phyloP scores from a whole-genome alignment of 768 basidiomycete species.

The Suillus weaverae region DNA sequence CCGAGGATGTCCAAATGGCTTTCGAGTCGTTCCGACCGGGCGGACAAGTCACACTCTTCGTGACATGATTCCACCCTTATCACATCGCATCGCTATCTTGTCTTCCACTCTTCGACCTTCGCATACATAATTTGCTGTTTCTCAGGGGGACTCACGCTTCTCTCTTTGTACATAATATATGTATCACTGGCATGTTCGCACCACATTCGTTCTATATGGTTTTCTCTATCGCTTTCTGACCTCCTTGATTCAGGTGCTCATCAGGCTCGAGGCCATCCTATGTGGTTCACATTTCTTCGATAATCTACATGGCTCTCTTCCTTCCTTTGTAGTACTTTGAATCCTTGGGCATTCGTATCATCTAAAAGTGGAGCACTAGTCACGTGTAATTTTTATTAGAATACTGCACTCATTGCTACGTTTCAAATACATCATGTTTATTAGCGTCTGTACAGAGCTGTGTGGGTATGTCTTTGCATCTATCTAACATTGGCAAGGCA shows the following conservation, averaged over 20 bases:
- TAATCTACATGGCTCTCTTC: conserved; percentile 13
- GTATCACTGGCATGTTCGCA: conserved; percentile 19
- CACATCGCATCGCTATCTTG: conserved; percentile 9
- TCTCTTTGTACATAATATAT: conserved; percentile 15
- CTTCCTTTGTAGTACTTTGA: conserved; percentile 9
- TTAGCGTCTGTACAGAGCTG: conserved; percentile 11
- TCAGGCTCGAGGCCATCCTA: conserved; percentile 9
- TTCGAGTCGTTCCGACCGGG: conserved; percentile 81
- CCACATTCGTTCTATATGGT: conserved; percentile 24
- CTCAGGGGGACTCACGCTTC: conserved; percentile 12
- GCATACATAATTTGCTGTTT: conserved; percentile 17
- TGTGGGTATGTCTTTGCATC: neutral
- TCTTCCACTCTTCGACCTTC: conserved; percentile 7
- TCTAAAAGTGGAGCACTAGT: conserved; percentile 36
- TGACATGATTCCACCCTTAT: conserved; percentile 49
- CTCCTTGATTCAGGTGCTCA: conserved; percentile 13
- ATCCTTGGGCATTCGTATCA: conserved; percentile 20
- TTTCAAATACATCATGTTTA: conserved; percentile 28
- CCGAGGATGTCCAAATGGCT: conserved; percentile 93
- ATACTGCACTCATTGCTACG: conserved; percentile 38
- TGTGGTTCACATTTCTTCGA: conserved; percentile 11
- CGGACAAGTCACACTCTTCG: conserved; percentile 80
- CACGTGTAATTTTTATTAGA: conserved; percentile 37
- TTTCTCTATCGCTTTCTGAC: conserved; percentile 21
- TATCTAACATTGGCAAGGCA: neutral